Conservation (phyloP, 176 grass and related monocot species). For the Oryza meyeriana region DNA sequence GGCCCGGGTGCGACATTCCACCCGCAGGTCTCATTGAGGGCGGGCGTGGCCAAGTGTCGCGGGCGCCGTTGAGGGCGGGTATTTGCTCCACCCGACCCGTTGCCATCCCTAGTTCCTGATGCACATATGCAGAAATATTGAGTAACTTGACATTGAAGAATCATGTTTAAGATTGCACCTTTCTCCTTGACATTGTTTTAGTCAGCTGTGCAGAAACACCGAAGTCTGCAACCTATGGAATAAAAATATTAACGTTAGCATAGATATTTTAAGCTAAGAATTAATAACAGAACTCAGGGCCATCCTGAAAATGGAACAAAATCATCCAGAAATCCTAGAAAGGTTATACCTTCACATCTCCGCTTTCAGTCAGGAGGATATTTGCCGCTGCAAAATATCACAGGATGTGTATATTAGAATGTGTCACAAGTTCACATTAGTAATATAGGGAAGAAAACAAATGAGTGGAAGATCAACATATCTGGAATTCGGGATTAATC, state of each 20-base stretch:
- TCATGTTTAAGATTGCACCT: constrained; percentile 53
- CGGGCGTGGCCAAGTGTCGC: too few relatives aligned
- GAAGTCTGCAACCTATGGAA: constrained; percentile 90
- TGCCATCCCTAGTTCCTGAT: too few relatives aligned
- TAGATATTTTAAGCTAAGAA: neutral
- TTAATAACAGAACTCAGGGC: neutral
- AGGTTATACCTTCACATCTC: constrained; percentile 94
- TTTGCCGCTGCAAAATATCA: constrained; percentile 85
- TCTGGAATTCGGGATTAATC: neutral
- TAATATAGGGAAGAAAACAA: constrained; percentile 1
- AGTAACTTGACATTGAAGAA: neutral
- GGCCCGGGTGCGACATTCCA: too few relatives aligned
- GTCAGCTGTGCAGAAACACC: constrained; percentile 99
- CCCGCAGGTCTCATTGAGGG: too few relatives aligned
- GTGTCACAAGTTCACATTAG: neutral
- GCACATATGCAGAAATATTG: constrained; percentile 17
- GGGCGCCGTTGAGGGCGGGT: too few relatives aligned
- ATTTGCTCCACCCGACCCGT: too few relatives aligned
- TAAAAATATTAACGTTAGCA: constrained; percentile 1
- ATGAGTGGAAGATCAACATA: neutral
- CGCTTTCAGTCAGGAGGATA: constrained; percentile 93
- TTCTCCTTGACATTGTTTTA: constrained; percentile 99
- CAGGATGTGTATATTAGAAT: constrained; percentile 22
- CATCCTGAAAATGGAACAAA: constrained; percentile 21
- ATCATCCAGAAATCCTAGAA: neutral